These are phyloP conservation scores for Chaetomium tenue DNA, from an alignment of 495 filamentous ascomycete genomes.

Conservation along the genomic window DNA sequence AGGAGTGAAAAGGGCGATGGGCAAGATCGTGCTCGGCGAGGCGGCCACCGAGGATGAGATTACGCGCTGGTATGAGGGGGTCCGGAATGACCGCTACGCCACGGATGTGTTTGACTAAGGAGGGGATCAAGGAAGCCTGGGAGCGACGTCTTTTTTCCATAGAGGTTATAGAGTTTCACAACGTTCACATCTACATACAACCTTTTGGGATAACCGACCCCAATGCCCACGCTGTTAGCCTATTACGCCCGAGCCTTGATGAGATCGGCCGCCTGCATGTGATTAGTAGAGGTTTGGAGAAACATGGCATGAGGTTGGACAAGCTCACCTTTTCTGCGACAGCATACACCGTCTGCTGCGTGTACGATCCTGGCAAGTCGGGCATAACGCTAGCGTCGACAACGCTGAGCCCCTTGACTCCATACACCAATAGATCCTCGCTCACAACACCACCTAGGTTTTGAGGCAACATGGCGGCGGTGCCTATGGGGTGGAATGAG, in stretches of 20 bases:
- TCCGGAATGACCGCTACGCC: conserved; percentile 63
- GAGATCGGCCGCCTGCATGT: conserved; percentile 37
- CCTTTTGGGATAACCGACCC: background rate
- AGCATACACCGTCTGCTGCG: conserved; percentile 43
- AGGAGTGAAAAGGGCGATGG: conserved; percentile 49
- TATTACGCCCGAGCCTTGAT: conserved; percentile 34
- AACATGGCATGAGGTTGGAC: background rate
- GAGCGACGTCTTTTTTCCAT: background rate
- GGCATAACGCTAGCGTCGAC: conserved; percentile 47
- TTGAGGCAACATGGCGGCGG: conserved; percentile 48
- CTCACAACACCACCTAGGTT: conserved; percentile 53
- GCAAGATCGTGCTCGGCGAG: conserved; percentile 48
- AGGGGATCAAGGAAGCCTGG: conserved; percentile 2
- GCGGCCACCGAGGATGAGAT: conserved; percentile 37
- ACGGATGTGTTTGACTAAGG: conserved; percentile 63
- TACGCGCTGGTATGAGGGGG: conserved; percentile 53
- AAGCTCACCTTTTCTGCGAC: conserved; percentile 44
- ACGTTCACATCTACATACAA: background rate
- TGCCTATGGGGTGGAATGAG: conserved; percentile 42
- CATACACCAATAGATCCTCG: conserved; percentile 42
- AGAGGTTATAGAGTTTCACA: background rate
- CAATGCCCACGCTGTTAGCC: background rate
- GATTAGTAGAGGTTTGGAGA: background rate
- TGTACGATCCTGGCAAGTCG: conserved; percentile 37
- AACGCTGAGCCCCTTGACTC: conserved; percentile 38